These are phyloP conservation scores for Kazachstania africana DNA, from an alignment of 805 yeast species.

Conservation along the genomic window DNA sequence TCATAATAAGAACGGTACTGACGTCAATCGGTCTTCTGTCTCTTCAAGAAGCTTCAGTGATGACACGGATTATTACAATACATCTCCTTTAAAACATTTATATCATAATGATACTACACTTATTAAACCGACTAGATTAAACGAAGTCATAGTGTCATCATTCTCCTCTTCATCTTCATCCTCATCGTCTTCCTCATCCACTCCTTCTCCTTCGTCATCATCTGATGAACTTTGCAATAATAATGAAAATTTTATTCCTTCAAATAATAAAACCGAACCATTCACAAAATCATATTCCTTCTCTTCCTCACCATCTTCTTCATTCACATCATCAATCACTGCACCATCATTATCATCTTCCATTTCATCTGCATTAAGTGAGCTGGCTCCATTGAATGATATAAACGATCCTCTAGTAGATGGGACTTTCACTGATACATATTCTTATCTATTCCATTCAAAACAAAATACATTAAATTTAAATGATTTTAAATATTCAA, in stretches of 20 bases:
- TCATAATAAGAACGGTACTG: conserved; percentile 2
- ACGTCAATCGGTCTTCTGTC: not conserved
- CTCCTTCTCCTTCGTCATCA: not conserved
- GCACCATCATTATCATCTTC: conserved; percentile 7
- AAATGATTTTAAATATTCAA: not conserved
- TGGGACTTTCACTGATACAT: conserved; percentile 1
- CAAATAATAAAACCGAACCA: not conserved
- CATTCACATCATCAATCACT: not conserved
- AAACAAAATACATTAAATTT: not conserved
- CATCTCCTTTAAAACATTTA: conserved; percentile 25
- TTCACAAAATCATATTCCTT: not conserved
- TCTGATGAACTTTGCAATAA: not conserved
- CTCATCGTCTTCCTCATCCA: not conserved
- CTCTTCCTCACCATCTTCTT: not conserved
- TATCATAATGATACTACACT: conserved; percentile 18
- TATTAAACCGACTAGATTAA: conserved; percentile 14
- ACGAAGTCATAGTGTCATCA: conserved; percentile 8
- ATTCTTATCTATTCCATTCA: not conserved
- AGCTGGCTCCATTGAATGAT: conserved; percentile 12
- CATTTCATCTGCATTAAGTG: conserved; percentile 10
- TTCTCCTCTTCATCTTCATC: too few relatives aligned
- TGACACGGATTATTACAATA: conserved; percentile 24
- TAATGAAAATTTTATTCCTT: not conserved
- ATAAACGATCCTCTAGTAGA: conserved; percentile 1
- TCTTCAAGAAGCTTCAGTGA: conserved; percentile 20